Conservation (phyloP, 768 basidiomycete genomes). For the Russula compacta region DNA sequence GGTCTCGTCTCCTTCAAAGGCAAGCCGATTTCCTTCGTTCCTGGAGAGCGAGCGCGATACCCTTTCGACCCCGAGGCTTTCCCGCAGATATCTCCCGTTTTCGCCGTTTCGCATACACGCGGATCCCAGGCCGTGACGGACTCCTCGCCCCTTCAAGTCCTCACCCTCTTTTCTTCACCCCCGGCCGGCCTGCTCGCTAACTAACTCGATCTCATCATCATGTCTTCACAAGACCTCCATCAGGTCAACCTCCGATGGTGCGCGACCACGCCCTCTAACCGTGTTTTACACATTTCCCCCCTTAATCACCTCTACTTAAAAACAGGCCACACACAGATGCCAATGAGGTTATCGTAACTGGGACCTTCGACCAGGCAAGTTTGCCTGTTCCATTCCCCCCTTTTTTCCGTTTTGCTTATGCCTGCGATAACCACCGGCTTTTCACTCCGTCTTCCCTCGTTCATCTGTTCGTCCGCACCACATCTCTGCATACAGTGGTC, state of each 20-base stretch:
- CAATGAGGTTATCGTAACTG: slow-evolving; percentile 19
- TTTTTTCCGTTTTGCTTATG: slow-evolving; percentile 4
- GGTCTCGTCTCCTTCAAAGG: background rate
- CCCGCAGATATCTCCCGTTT: background rate
- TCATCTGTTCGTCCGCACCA: slow-evolving; percentile 6
- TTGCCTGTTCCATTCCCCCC: background rate
- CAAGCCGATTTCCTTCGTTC: background rate
- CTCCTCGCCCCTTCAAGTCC: background rate
- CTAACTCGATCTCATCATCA: slow-evolving; percentile 8
- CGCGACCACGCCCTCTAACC: slow-evolving; percentile 8
- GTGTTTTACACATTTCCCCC: slow-evolving; percentile 5
- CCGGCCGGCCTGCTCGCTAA: background rate
- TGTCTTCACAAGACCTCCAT: slow-evolving; percentile 13
- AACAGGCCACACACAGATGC: slow-evolving; percentile 20
- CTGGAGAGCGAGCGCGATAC: slow-evolving; percentile 1
- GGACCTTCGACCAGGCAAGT: slow-evolving; percentile 22
- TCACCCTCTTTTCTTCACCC: background rate
- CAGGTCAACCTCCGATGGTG: slow-evolving; percentile 14
- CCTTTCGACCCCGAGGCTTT: background rate
- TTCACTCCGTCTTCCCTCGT: slow-evolving; percentile 19
- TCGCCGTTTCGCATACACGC: background rate
- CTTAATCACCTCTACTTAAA: background rate
- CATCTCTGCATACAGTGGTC: slow-evolving; percentile 22
- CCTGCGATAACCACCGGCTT: slow-evolving; percentile 15
- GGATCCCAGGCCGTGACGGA: background rate